Evolutionary conservation across 768 basidiomycete genomes (phyloP), one percentile per base, ranked within the genome.

Genomic region (Lactarius quietus): DNA sequence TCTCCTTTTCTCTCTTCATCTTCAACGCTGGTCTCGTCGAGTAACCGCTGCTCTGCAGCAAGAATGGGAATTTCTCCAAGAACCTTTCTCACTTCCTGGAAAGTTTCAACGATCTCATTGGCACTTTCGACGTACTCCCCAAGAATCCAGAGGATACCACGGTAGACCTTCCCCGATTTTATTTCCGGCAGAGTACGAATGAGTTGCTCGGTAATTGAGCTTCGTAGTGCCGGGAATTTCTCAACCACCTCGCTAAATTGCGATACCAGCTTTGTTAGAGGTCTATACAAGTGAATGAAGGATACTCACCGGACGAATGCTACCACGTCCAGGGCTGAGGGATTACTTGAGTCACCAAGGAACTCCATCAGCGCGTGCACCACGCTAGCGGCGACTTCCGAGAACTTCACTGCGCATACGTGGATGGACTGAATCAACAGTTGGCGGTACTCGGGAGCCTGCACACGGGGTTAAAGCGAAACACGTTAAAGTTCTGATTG

Each of bases 51-150:
- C 77, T 97, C 95, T 0, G 90, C 88, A 1, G 96, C 93, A 54
- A 98, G 78, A 61, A 99, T 98, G 6, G 97, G 97, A n/a, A 99
- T 90, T 78, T 99, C 97, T 17, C 97, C 96, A 39, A 99, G 77
- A 17, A 93, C 88, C 73, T 88, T 87, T 62, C 95, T 81, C 52
- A 98, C 81, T 74, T 93, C 91, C 55, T 80, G 79, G 82, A 97
- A 86, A 2, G 87, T 83, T 53, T 76, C 80, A 65, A 86, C 81
- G 66, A 98, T 92, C 64, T 92, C 92, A 61, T 76, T 63, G 57
- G 82, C 77, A 6, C 80, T 77, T 68, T 88, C 85, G 43, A 92
- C 88, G 71, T 98, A 99, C 78, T 98, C 96, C 68, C 97, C 96
- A n/a, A 98, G 82, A 69, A 98, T 97, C 96, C 97, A 98, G 56